Conservation (phyloP, 129 eudicot species). For the Logfia minima region DNA sequence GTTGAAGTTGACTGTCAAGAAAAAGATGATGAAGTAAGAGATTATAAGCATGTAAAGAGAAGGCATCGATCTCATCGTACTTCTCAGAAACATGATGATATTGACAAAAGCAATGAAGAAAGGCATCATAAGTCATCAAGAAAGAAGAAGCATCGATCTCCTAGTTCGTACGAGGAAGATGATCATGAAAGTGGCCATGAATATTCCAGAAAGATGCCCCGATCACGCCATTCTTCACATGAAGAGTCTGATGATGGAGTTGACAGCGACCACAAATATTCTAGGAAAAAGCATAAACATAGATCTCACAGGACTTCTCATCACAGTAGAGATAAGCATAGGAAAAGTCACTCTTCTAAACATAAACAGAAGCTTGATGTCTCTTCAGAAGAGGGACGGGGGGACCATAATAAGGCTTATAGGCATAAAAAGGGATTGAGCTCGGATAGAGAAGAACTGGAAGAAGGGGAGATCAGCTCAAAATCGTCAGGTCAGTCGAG, state of each 20-base stretch:
- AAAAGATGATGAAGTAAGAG: slow-evolving; percentile 24
- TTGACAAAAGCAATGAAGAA: slow-evolving; percentile 36
- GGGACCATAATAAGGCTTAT: slow-evolving; percentile 16
- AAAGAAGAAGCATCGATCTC: slow-evolving; percentile 46
- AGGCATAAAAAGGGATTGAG: slow-evolving; percentile 35
- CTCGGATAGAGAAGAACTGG: slow-evolving; percentile 55
- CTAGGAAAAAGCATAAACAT: slow-evolving; percentile 48
- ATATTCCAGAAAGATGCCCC: slow-evolving; percentile 50
- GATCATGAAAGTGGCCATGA: slow-evolving; percentile 35
- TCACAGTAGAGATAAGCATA: slow-evolving; percentile 53
- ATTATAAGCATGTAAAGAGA: slow-evolving; percentile 45
- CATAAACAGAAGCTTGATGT: slow-evolving; percentile 31
- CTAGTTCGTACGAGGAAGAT: slow-evolving; percentile 37
- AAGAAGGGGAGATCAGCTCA: slow-evolving; percentile 74
- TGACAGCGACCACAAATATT: slow-evolving; percentile 35
- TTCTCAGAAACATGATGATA: slow-evolving; percentile 35
- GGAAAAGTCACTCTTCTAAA: slow-evolving; percentile 49
- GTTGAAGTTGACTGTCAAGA: slow-evolving; percentile 38
- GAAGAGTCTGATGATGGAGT: slow-evolving; percentile 25
- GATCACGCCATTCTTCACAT: slow-evolving; percentile 42
- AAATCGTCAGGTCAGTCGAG: slow-evolving; percentile 52
- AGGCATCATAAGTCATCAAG: slow-evolving; percentile 31
- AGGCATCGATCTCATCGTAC: slow-evolving; percentile 50
- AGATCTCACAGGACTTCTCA: slow-evolving; percentile 52
- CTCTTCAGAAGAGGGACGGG: slow-evolving; percentile 45